A percentile compares a stretch with the other conserved stretches of the same genome.
Conservation (phyloP, 108 stramenopile species). For the Nitzschia sp. region DNA sequence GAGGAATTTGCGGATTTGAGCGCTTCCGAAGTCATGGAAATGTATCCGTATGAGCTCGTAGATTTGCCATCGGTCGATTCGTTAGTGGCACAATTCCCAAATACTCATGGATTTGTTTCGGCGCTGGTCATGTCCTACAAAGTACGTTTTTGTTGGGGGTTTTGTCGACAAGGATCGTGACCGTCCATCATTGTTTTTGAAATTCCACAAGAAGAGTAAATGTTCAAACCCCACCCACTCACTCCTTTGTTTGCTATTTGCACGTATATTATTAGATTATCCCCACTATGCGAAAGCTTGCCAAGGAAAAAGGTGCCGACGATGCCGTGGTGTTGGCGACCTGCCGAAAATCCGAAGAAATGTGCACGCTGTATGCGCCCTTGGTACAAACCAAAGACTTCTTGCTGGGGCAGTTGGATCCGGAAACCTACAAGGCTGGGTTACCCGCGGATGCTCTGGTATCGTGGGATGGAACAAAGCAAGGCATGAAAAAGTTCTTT, state of each 20-base stretch:
- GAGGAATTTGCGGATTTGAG: constrained; percentile 23
- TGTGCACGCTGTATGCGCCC: constrained; percentile 83
- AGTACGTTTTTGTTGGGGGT: constrained; percentile 39
- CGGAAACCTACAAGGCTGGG: constrained; percentile 20
- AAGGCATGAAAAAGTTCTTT: constrained; percentile 3
- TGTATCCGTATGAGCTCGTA: constrained; percentile 26
- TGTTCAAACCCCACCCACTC: not conserved
- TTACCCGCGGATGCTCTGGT: constrained; percentile 8
- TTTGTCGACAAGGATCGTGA: not conserved
- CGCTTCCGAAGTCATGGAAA: constrained; percentile 20
- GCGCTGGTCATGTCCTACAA: constrained; percentile 62
- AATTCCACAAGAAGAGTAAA: not conserved
- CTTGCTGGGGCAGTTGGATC: constrained; percentile 48
- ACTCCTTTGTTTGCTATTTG: not conserved
- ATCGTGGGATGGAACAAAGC: constrained; percentile 13
- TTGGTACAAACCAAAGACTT: constrained; percentile 54
- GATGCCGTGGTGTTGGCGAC: constrained; percentile 57
- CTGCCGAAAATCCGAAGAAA: constrained; percentile 61
- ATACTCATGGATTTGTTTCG: constrained; percentile 73
- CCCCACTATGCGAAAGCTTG: constrained; percentile 66
- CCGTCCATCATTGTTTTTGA: too few relatives aligned
- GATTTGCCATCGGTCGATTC: constrained; percentile 64
- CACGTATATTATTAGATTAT: constrained; percentile 45
- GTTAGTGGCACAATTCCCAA: constrained; percentile 60
- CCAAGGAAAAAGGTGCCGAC: constrained; percentile 36